These are phyloP conservation scores for Neopestalotiopsis sp. DNA, from an alignment of 2,329 filamentous ascomycete species.

Conservation along the genomic window DNA sequence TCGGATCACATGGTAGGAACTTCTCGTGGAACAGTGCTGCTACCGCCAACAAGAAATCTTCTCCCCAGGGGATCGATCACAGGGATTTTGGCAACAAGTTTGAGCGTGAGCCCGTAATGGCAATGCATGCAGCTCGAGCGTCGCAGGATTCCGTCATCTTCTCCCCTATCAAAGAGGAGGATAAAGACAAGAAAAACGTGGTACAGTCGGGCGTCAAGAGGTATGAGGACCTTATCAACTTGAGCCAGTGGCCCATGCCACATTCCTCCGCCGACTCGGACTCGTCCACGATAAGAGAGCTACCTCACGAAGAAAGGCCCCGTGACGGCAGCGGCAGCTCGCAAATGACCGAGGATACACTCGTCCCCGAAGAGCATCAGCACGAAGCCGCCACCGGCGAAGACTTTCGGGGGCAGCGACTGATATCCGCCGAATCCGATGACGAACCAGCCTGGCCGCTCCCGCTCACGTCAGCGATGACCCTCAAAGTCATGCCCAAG, in stretches of 20 bases:
- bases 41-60: slow-evolving; percentile 24
- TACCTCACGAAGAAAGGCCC: not conserved
- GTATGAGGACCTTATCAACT: slow-evolving; percentile 14
- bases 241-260: slow-evolving; percentile 7
- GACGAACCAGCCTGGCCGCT: slow-evolving; percentile 10
- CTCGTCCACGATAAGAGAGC: not conserved
- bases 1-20: slow-evolving; percentile 20
- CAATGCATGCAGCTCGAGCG: slow-evolving; percentile 29
- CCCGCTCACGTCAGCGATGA: not conserved
- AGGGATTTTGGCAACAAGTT: slow-evolving; percentile 25
- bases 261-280: not conserved
- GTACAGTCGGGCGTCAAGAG: not conserved
- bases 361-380: too few relatives aligned
- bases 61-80: slow-evolving; percentile 31
- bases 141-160: slow-evolving; percentile 22
- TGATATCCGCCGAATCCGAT: slow-evolving; percentile 6
- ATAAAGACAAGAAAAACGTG: not conserved
- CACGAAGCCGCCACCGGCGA: not conserved
- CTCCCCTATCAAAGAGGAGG: not conserved
- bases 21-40: slow-evolving; percentile 30
- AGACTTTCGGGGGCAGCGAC: not conserved
- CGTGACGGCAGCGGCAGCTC: not conserved
- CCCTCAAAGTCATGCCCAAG: slow-evolving; percentile 16
- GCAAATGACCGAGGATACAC: too few relatives aligned
- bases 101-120: slow-evolving; percentile 36